Percentiles rank a stretch among this genome's conserved stretches.
phyloP scores from a whole-genome alignment of 2,329 filamentous ascomycete genomes.

The Pyrenochaeta sp. region DNA sequence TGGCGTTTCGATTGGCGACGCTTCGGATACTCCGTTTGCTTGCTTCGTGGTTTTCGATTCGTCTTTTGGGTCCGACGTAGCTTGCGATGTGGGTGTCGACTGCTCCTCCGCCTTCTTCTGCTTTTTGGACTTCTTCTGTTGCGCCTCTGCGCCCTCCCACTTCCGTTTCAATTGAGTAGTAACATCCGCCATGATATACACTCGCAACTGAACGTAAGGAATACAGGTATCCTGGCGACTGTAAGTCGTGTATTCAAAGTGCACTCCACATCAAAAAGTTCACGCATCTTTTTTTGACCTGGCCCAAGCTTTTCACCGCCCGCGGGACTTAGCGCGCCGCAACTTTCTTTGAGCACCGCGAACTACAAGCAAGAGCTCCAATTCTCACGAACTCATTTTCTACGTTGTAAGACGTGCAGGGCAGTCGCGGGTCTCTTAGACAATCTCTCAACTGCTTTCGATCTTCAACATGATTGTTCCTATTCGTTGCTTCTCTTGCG shows the following conservation, averaged over 20 bases:
- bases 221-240: not conserved
- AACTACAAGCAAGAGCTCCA: slow-evolving; percentile 19
- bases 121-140: slow-evolving; percentile 41
- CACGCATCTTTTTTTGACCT: slow-evolving; percentile 28
- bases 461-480: slow-evolving; percentile 89
- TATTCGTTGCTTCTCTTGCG: slow-evolving; percentile 97
- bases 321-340: slow-evolving; percentile 32
- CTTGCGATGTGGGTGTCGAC: slow-evolving; percentile 20
- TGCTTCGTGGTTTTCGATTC: slow-evolving; percentile 18
- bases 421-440: slow-evolving; percentile 2
- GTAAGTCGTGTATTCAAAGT: not conserved
- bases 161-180: slow-evolving; percentile 41
- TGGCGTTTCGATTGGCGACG: slow-evolving; percentile 15
- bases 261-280: slow-evolving; percentile 16
- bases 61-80: slow-evolving; percentile 19
- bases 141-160: slow-evolving; percentile 36
- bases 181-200: slow-evolving; percentile 32
- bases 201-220: not conserved
- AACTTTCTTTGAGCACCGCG: slow-evolving; percentile 47
- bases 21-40: slow-evolving; percentile 14
- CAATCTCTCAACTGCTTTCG: not conserved
- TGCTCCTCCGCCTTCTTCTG: slow-evolving; percentile 34
- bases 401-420: not conserved
- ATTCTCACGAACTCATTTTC: slow-evolving; percentile 1
- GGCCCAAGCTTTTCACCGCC: slow-evolving; percentile 47